Base-by-base conservation (phyloP, 768 basidiomycete genomes). In the Hortiboletus flavorubellus region DNA sequence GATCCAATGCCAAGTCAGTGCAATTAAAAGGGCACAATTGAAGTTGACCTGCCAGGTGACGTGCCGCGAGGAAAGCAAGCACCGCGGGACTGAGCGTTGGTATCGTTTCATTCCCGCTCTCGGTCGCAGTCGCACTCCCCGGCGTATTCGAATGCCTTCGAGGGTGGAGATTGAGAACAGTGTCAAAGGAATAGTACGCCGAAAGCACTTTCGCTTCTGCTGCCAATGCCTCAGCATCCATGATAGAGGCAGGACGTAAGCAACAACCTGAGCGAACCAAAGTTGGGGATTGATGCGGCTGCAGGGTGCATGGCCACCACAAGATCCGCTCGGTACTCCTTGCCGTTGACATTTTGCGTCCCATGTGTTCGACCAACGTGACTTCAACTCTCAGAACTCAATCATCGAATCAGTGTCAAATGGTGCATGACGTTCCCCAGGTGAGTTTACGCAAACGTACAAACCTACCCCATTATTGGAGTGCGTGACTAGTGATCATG, bases 51-150 rank as follows among this genome's bases (percentile, higher is more conserved):
- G 75, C 78, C 60, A 75, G 65, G 21, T 66, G 63, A 9, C 63
- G 54, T 2, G 70, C 65, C 16, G 56, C 53, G 23, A 80, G 66
- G 47, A 73, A 74, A 5, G 68, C 58, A n/a, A 72, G 55, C 16
- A 79, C 66, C 7, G 74, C 73, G 2, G 67, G 63, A 49, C 78
- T 77, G 40, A 80, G 63, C n/a, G 73, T 49, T 12, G 54, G 54
- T 12, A 52, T 9, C 12, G 23, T 26, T 35, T 12, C 15, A 12
- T 53, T 8, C 37, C 33, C 30, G 14, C 44, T 14, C 12, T 21
- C n/a, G 18, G 9, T 16, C n/a, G 33, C 18, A 8, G 18, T 16
- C 9, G 43, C 26, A 44, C 18, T 41, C 42, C 42, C 14, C 4
- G 14, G 26, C 2, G 26, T 29, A 43, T 30, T n/a, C n/a, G 3